These are phyloP conservation scores for Gossypium turneri DNA, from an alignment of 345 rosid genomes.

Conservation along the genomic window DNA sequence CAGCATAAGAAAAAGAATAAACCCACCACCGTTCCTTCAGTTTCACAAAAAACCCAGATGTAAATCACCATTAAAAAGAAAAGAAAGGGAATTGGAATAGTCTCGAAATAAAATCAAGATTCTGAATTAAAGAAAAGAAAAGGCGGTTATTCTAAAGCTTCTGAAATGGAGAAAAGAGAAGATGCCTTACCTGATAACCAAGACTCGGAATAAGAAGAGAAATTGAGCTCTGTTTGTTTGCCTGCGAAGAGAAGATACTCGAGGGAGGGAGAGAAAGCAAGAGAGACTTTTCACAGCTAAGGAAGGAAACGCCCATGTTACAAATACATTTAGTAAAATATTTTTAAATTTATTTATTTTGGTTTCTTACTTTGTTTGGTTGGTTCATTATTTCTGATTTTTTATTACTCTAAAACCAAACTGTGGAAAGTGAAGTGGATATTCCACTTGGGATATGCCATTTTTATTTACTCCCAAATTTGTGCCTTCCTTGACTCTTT, in stretches of 20 bases:
- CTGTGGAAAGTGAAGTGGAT: too few relatives aligned
- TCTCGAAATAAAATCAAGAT: slow-evolving; percentile 10
- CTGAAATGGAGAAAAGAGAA: neutral
- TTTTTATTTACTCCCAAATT: too few relatives aligned
- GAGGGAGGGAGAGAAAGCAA: neutral
- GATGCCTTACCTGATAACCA: slow-evolving; percentile 32
- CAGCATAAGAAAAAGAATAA: neutral
- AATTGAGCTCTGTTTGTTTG: slow-evolving; percentile 15
- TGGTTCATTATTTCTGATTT: neutral
- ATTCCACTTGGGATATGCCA: too few relatives aligned
- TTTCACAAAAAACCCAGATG: slow-evolving; percentile 20
- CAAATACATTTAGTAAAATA: neutral
- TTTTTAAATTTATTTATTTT: neutral
- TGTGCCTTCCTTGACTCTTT: too few relatives aligned
- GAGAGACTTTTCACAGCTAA: slow-evolving; percentile 15
- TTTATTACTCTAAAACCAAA: too few relatives aligned
- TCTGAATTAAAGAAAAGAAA: slow-evolving; percentile 5
- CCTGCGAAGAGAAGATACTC: neutral
- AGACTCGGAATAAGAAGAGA: slow-evolving; percentile 8
- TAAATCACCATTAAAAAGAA: slow-evolving; percentile 13
- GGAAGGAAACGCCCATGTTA: slow-evolving; percentile 20
- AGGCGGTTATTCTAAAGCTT: neutral
- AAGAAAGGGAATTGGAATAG: slow-evolving; percentile 13
- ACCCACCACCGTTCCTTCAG: slow-evolving; percentile 15
- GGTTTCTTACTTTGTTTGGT: neutral